phyloP scores from a whole-genome alignment of 192 early-diverging fungal genomes.

The Podila horticola region DNA sequence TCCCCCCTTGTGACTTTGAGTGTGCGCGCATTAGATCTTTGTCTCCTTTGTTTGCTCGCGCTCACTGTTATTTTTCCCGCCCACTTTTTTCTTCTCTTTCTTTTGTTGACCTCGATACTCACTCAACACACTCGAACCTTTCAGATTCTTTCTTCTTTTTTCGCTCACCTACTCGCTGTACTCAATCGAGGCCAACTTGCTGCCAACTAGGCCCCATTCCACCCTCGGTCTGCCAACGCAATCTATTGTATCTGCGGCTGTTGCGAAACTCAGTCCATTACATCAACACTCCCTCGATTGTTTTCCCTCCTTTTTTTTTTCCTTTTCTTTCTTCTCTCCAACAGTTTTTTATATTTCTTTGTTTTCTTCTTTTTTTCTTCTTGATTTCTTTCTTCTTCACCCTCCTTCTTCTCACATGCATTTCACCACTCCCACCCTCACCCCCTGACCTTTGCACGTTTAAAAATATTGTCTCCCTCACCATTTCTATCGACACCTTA shows the following conservation, averaged over 20 bases:
- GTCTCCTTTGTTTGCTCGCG: background rate
- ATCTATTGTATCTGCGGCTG: too few species aligned
- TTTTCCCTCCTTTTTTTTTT: background rate
- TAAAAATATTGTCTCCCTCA: too few species aligned
- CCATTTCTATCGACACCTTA: too few species aligned
- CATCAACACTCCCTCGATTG: background rate
- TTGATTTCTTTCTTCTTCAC: too few species aligned
- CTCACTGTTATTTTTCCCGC: conserved; percentile 4
- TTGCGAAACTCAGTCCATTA: background rate
- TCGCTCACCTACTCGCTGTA: background rate
- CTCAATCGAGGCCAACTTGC: background rate
- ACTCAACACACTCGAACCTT: too few species aligned
- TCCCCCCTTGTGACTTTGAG: background rate
- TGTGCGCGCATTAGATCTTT: background rate
- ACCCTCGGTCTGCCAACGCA: too few species aligned
- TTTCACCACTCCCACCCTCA: background rate
- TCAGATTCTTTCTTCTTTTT: background rate
- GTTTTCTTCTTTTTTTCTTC: background rate
- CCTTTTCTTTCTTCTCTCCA: background rate
- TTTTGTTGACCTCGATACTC: background rate
- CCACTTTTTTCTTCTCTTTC: background rate
- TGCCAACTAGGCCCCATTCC: too few species aligned
- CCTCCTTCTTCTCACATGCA: conserved; percentile 7
- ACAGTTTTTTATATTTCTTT: background rate
- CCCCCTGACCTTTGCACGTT: background rate